Evolutionary conservation across 2,329 filamentous ascomycete species (phyloP), one percentile per base, ranked within the genome.

Genomic region (Penicillium sp.): DNA sequence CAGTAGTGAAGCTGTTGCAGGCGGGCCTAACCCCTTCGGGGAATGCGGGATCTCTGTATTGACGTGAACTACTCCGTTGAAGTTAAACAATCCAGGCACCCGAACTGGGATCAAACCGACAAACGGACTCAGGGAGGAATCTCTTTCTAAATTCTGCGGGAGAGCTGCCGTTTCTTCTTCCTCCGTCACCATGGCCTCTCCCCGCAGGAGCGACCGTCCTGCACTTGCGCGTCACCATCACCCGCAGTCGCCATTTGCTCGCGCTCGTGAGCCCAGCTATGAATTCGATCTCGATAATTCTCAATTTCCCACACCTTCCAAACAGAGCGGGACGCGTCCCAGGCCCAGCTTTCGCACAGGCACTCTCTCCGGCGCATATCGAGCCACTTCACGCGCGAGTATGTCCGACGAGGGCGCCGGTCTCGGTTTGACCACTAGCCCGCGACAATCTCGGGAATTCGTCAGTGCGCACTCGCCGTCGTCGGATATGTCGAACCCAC

Each of bases 301-400:
- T 37, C 67, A 68, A 47, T 70, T 69, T 44, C 66, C 69, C 9
- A 72, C 63, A 18, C 67, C 71, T 19, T 67, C 69, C 19, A 65
- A 66, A 19, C 69, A 69, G 55, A 69, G 72, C 66, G 69, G 61
- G 36, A 55, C 66, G 39, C 68, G 69, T 50, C 64, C 70, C 43
- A 73, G 72, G 52, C 67, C 69, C 44, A 72, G 66, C 39, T 72
- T 76, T 57, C 72, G 71, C 44, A 75, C 77, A 14, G 72, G 71
- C 33, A 77, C 75, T 9, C 60, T 79, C 54, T 73, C 73, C 52
- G 73, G 73, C 54, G 75, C 77, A 18, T 79, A 77, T 62, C 71
- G 75, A 56, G 70, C 70, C 27, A 67, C 73, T 49, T 74, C 71
- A 53, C 70, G 67, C 39, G 54, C 63, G 40, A 66, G 66, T 55